Conservation (phyloP, 2,329 filamentous ascomycete species). For the Neofusicoccum umdonicola region DNA sequence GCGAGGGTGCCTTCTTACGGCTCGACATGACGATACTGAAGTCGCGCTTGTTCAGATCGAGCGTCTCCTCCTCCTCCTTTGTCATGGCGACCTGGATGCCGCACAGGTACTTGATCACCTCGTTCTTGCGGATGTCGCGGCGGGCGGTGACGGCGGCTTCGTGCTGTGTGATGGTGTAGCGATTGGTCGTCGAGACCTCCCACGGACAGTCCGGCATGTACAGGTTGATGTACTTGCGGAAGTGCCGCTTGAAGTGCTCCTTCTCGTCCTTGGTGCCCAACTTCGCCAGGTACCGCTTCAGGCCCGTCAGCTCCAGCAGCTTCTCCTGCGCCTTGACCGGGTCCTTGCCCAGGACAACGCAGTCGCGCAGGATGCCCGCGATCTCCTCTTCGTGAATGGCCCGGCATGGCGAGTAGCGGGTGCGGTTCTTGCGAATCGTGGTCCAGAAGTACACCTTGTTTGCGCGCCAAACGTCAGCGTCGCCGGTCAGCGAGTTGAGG, state of each 20-base stretch:
- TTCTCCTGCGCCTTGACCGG: constrained; percentile 66
- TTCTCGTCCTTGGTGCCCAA: constrained; percentile 76
- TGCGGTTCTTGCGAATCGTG: constrained; percentile 88
- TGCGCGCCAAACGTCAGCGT: constrained; percentile 10
- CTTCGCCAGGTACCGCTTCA: constrained; percentile 67
- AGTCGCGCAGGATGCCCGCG: constrained; percentile 57
- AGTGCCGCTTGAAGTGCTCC: constrained; percentile 80
- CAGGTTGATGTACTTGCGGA: constrained; percentile 87
- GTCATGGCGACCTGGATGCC: constrained; percentile 93
- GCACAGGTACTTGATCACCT: constrained; percentile 84
- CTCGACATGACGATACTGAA: constrained; percentile 97
- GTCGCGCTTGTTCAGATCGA: constrained; percentile 80
- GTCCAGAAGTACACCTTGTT: constrained; percentile 91
- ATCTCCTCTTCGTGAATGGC: constrained; percentile 68
- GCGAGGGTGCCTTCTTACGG: constrained; percentile 81
- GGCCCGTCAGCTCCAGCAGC: constrained; percentile 68
- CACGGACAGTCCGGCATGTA: constrained; percentile 93
- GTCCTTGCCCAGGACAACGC: constrained; percentile 75
- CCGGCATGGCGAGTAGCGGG: constrained; percentile 79
- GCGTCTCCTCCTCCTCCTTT: constrained; percentile 79
- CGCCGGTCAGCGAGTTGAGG: not conserved
- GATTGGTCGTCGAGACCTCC: constrained; percentile 89
- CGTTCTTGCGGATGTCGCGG: constrained; percentile 72
- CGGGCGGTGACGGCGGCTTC: constrained; percentile 87
- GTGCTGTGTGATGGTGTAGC: constrained; percentile 86